Evolutionary conservation across 1,284 basidiomycete genomes (phyloP).

Genomic region (Trichosporon ovoides): DNA sequence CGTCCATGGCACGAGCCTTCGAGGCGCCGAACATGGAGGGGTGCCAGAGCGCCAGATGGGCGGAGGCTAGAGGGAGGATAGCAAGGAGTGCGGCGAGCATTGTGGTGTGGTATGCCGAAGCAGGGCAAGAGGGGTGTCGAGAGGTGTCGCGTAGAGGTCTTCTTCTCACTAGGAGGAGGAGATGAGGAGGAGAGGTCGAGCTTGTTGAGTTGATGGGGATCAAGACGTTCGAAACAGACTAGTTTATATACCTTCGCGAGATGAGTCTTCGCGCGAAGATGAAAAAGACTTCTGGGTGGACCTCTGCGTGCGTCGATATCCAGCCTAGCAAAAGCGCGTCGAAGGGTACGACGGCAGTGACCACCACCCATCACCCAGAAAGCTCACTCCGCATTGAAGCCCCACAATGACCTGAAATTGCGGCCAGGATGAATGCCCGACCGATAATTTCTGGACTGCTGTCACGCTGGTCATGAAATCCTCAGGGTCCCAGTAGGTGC

Average conservation of each 20-base stretch:
- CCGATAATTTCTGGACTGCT: not conserved
- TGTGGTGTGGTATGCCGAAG: not conserved
- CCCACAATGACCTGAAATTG: not conserved
- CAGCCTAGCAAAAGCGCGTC: not conserved
- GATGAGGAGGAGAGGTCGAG: too few species aligned
- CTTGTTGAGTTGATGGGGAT: too few species aligned
- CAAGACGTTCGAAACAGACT: too few species aligned
- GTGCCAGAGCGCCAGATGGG: conserved; percentile 15
- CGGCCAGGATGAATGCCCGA: not conserved
- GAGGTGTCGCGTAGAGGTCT: not conserved
- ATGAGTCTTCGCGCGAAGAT: too few species aligned
- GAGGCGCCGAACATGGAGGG: conserved; percentile 9
- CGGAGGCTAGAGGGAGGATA: conserved; percentile 3
- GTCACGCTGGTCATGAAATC: not conserved
- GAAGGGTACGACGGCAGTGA: not conserved
- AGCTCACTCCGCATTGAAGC: not conserved
- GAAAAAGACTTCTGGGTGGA: too few species aligned
- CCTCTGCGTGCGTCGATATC: too few species aligned
- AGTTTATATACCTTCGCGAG: too few species aligned
- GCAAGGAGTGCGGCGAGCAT: conserved; percentile 10
- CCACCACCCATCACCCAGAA: not conserved
- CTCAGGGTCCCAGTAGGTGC: too few species aligned
- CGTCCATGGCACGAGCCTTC: not conserved
- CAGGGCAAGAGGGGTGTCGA: not conserved
- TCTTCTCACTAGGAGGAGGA: not conserved